Conservation (phyloP, 805 yeast genomes). For the Kluyveromyces lactis region DNA sequence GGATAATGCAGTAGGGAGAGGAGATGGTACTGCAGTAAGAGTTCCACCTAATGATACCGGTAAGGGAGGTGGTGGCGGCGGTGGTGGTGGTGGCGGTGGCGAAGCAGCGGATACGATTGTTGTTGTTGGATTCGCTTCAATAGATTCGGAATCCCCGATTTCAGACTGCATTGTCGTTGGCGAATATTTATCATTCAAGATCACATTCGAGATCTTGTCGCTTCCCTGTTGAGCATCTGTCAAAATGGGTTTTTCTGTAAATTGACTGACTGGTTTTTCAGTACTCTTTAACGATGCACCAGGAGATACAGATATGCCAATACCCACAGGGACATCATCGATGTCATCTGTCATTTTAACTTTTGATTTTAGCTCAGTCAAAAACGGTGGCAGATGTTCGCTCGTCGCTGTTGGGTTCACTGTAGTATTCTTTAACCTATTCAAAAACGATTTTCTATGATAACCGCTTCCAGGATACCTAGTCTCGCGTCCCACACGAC, state of each 20-base stretch:
- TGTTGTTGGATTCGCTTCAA: slow-evolving; percentile 3
- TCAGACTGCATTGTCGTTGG: no score
- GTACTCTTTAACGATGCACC: neutral
- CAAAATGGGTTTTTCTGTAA: no score
- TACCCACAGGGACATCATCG: neutral
- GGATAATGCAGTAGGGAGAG: slow-evolving; percentile 14
- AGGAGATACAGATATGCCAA: slow-evolving; percentile 1
- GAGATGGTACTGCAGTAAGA: no score
- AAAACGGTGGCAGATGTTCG: slow-evolving; percentile 9
- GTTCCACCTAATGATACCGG: slow-evolving; percentile 17
- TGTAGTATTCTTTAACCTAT: slow-evolving; percentile 20
- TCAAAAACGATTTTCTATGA: slow-evolving; percentile 21
- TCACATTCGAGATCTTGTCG: no score
- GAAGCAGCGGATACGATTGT: slow-evolving; percentile 6
- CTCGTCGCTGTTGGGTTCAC: neutral
- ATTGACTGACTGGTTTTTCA: neutral
- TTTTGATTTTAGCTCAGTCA: slow-evolving; percentile 20
- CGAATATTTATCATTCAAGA: no score
- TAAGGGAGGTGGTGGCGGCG: slow-evolving; percentile 13
- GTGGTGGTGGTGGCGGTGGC: slow-evolving; percentile 6
- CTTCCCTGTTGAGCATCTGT: no score
- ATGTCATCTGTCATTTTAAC: slow-evolving; percentile 4
- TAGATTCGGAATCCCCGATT: no score
- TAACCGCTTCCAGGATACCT: slow-evolving; percentile 9
- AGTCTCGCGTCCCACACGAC: slow-evolving; percentile 4